phyloP scores from a whole-genome alignment of 2,329 filamentous ascomycete genomes.

The Colletotrichum chrysophilum region DNA sequence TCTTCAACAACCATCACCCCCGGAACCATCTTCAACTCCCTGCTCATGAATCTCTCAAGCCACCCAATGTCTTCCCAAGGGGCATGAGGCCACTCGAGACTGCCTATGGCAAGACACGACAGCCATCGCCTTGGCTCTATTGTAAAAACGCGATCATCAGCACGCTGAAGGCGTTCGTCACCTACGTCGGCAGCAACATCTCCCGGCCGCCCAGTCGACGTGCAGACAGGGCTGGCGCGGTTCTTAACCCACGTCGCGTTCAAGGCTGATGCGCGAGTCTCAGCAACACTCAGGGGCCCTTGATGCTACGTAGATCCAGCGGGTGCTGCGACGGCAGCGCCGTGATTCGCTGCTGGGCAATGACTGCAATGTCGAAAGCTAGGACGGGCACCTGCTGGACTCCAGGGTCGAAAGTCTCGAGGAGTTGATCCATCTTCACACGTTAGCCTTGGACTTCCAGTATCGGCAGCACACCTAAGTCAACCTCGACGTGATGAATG shows the following conservation, averaged over 20 bases:
- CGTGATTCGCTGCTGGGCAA: not conserved
- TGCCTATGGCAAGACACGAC: not conserved
- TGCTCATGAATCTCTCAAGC: not conserved
- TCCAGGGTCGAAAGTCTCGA: not conserved
- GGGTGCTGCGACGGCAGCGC: not conserved
- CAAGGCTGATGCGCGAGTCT: not conserved
- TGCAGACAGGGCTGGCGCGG: not conserved
- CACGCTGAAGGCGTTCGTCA: not conserved
- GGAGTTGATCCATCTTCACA: not conserved
- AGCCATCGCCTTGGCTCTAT: not conserved
- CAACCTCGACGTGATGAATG: no score
- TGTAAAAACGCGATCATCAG: not conserved
- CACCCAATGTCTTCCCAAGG: not conserved
- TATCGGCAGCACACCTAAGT: not conserved
- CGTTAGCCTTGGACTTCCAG: not conserved
- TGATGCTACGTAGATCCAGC: not conserved
- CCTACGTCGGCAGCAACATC: not conserved
- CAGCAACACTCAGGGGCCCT: not conserved
- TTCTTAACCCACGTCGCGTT: not conserved
- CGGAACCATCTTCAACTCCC: not conserved
- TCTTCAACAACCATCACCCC: not conserved
- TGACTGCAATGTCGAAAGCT: not conserved
- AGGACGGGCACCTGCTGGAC: not conserved
- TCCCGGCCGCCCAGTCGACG: not conserved
- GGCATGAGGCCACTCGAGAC: not conserved